Evolutionary conservation across 331 rosid genomes (phyloP).

Genomic region (Saraca asoca): DNA sequence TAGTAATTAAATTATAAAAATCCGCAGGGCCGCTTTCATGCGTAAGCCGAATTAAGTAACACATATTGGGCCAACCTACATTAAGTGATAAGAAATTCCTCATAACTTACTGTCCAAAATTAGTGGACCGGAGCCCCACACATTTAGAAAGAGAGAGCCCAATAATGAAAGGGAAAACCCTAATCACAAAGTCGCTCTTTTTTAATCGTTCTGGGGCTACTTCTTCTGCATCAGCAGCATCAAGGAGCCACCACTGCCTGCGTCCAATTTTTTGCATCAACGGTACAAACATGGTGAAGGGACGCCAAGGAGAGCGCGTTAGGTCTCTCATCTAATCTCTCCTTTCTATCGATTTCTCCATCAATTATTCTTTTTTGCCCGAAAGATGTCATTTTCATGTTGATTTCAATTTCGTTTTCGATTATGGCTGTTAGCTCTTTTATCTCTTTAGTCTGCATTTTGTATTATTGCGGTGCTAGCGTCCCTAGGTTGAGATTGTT

Average conservation of each 20-base stretch:
- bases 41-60: too few species aligned
- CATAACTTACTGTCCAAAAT: too few species aligned
- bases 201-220: background rate
- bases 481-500: too few species aligned
- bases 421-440: background rate
- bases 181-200: too few species aligned
- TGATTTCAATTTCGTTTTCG: background rate
- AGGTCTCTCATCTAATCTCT: conserved; percentile 48
- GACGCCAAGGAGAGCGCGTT: conserved; percentile 86
- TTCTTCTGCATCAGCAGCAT: conserved; percentile 2
- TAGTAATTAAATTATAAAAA: too few species aligned
- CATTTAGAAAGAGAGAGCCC: too few species aligned
- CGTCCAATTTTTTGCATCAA: background rate
- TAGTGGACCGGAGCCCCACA: too few species aligned
- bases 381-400: background rate
- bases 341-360: background rate
- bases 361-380: background rate
- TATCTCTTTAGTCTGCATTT: background rate
- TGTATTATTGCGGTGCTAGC: background rate
- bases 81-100: too few species aligned
- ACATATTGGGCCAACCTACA: too few species aligned
- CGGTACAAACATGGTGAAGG: conserved; percentile 67
- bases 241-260: too few species aligned
- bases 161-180: too few species aligned
- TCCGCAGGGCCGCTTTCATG: too few species aligned